A percentile compares a stretch with the other conserved stretches of the same genome.
phyloP scores from a whole-genome alignment of 2,329 filamentous ascomycete species.

The Gnomoniopsis smithogilvyi region DNA sequence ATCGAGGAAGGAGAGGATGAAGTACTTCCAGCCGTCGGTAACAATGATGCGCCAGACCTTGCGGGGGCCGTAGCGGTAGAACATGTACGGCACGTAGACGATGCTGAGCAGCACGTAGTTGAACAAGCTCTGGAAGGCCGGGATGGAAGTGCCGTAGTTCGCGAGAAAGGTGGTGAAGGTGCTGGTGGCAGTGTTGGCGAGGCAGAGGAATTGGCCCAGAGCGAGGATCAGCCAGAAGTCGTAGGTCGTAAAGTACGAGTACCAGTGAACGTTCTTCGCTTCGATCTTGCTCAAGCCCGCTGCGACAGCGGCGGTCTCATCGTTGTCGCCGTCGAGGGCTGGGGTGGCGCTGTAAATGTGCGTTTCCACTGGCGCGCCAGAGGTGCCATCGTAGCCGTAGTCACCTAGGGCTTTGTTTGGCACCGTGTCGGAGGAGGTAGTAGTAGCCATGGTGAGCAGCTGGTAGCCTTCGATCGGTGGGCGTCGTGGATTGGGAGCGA shows the following conservation, averaged over 20 bases:
- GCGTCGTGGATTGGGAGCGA: background rate
- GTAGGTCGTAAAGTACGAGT: slow-evolving; percentile 73
- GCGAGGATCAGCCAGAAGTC: slow-evolving; percentile 85
- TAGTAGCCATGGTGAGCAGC: slow-evolving; percentile 9
- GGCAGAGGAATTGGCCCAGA: slow-evolving; percentile 78
- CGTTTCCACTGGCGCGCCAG: slow-evolving; percentile 25
- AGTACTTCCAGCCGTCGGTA: slow-evolving; percentile 86
- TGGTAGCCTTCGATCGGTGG: background rate
- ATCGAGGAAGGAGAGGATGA: slow-evolving; percentile 89
- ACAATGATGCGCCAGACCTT: slow-evolving; percentile 62
- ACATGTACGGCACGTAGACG: slow-evolving; percentile 76
- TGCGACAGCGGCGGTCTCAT: slow-evolving; percentile 37
- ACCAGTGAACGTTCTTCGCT: slow-evolving; percentile 54
- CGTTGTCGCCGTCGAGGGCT: slow-evolving; percentile 14
- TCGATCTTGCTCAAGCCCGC: slow-evolving; percentile 55
- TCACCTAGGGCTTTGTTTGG: slow-evolving; percentile 27
- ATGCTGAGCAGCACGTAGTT: slow-evolving; percentile 83
- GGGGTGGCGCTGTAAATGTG: slow-evolving; percentile 20
- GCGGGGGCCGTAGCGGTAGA: slow-evolving; percentile 75
- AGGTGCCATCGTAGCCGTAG: slow-evolving; percentile 20
- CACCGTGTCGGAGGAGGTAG: slow-evolving; percentile 9
- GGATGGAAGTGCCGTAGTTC: slow-evolving; percentile 68
- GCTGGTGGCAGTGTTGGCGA: slow-evolving; percentile 91
- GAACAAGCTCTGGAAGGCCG: slow-evolving; percentile 93
- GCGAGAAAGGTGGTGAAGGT: slow-evolving; percentile 80